Conservation (phyloP, 140 eudicot genomes). For the Stevia rebaudiana region DNA sequence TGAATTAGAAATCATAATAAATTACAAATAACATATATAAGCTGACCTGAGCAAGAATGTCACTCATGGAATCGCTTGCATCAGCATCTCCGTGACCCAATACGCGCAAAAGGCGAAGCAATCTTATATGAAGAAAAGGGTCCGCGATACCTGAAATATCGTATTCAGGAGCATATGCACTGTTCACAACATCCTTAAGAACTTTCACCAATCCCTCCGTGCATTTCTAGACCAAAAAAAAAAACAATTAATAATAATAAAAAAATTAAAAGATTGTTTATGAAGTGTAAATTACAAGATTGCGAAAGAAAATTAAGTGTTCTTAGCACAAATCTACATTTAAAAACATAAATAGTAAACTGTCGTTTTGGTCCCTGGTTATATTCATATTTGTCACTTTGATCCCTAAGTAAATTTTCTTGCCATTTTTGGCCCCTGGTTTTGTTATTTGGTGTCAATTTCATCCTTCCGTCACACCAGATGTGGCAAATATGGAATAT, state of each 20-base stretch:
- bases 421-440: no score
- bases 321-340: not conserved
- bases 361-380: no score
- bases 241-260: no score
- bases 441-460: no score
- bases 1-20: not conserved
- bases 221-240: constrained; percentile 57
- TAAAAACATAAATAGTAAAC: not conserved
- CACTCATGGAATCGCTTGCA: constrained; percentile 86
- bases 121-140: constrained; percentile 85
- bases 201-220: constrained; percentile 66
- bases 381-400: no score
- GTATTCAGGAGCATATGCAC: constrained; percentile 88
- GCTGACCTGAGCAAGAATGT: constrained; percentile 92
- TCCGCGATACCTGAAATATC: constrained; percentile 83
- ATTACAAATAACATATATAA: constrained; percentile 1
- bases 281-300: not conserved
- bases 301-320: not conserved
- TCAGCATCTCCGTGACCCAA: constrained; percentile 87
- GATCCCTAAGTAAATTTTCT: no score
- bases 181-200: constrained; percentile 80
- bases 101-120: constrained; percentile 61
- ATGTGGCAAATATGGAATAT: no score
- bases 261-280: not conserved
- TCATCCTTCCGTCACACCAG: no score